Base-by-base conservation (phyloP, 495 filamentous ascomycete species). In the Collariella sp. region DNA sequence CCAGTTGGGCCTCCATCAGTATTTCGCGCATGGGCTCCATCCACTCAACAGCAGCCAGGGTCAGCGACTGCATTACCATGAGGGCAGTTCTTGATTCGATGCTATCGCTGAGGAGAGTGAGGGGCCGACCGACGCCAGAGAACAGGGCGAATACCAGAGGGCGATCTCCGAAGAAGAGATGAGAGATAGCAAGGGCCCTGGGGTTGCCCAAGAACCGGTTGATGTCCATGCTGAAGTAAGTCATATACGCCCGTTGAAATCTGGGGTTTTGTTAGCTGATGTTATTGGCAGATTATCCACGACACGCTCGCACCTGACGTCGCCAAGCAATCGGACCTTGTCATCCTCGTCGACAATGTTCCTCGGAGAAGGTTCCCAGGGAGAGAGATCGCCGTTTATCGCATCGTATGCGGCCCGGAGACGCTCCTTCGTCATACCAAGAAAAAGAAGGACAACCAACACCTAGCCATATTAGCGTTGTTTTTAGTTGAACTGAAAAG, bases 201-300 rank as follows among this genome's bases (percentile, higher is more conserved):
- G 58, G 42, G 46, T 60, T 65, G 10, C 60, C 58, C 1, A 15
- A 29, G 16, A 63, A 50, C 22, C 35, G 52, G 54, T 45, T 47
- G 50, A 57, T 61, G n/a, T 60, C 56, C 58, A 69, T 65, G 55
- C 62, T 65, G 53, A 67, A 67, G 54, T 63, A 69, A 9, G 62
- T 60, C 64, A 67, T 65, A 36, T 62, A 69, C 0, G 66, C 62
- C 24, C 60, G 54, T 35, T 66, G 66, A 38, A 64, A 68, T 16
- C 66, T 68, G n/a, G 7, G 2, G 7, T 20, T n/a, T 0, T 5
- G 23, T 54, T 3, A 34, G 45, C 5, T 6, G 33, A 20, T 24
- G 11, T 20, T 36, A 3, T 0, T 5, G 42, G 2, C 5, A 12
- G 26, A 9, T 11, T 15, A 29, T 6, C 22, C 16, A 18, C 34